Percentiles rank a stretch among this genome's conserved stretches.
These are phyloP conservation scores for Brettanomyces naardenensis DNA, from an alignment of 805 yeast genomes.

Conservation along the genomic window DNA sequence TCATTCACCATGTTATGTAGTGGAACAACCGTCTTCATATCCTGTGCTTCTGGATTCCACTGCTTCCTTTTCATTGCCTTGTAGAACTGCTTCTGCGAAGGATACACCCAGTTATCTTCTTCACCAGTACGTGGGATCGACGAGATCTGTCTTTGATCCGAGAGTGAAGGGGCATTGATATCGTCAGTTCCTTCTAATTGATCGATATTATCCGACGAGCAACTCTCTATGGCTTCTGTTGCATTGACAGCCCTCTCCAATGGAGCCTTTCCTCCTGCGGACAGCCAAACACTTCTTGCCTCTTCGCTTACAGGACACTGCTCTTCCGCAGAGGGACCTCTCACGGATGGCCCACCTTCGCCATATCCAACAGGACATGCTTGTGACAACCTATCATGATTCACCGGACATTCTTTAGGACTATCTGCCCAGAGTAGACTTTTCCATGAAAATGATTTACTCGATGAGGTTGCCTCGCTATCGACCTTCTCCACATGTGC, in stretches of 20 bases:
- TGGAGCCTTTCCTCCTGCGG: conserved; percentile 4
- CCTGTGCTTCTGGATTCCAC: conserved; percentile 74
- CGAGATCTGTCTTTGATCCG: conserved; percentile 69
- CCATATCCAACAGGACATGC: conserved; percentile 8
- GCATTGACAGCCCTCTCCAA: conserved; percentile 6
- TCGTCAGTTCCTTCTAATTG: conserved; percentile 23
- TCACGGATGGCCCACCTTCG: conserved; percentile 15
- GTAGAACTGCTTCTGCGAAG: conserved; percentile 89
- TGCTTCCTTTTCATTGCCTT: conserved; percentile 91
- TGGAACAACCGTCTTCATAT: conserved; percentile 89
- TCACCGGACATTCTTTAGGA: neutral
- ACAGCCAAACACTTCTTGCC: conserved; percentile 31
- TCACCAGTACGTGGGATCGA: conserved; percentile 76
- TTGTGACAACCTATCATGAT: neutral
- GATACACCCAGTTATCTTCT: conserved; percentile 80
- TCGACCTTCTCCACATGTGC: conserved; percentile 5
- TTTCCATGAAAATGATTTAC: conserved; percentile 9
- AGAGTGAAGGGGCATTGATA: conserved; percentile 27
- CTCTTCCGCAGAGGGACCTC: conserved; percentile 11
- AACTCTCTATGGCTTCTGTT: conserved; percentile 29
- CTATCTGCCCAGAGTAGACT: conserved; percentile 15
- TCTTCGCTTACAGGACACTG: conserved; percentile 33
- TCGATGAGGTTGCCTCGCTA: neutral
- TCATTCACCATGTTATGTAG: conserved; percentile 93
- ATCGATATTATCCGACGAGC: conserved; percentile 35